Percentiles rank a stretch among this genome's conserved stretches.
These are phyloP conservation scores for Eleusine indica DNA, from an alignment of 176 grass and related monocot genomes.

Conservation along the genomic window DNA sequence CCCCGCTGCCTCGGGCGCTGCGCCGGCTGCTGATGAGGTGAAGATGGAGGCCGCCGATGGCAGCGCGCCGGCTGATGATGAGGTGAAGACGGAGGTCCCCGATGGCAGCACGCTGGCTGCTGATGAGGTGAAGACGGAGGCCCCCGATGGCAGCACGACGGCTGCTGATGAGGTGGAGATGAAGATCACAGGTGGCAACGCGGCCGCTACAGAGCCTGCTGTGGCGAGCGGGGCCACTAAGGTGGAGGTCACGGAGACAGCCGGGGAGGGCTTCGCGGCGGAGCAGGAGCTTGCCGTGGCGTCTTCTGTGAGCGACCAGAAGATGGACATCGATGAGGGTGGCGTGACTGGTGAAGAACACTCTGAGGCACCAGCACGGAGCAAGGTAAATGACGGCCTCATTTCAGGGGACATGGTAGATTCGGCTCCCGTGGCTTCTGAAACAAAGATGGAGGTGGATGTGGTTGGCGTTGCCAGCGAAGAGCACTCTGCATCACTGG, in stretches of 20 bases:
- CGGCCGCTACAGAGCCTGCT: neutral
- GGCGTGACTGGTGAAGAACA: neutral
- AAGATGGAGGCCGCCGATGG: neutral
- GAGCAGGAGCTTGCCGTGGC: neutral
- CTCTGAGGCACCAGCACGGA: neutral
- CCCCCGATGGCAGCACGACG: neutral
- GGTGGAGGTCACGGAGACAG: neutral
- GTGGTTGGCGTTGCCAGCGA: neutral
- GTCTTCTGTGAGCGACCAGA: neutral
- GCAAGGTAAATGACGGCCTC: neutral
- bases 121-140: neutral
- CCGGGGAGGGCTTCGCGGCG: neutral
- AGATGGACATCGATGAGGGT: neutral
- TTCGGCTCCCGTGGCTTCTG: neutral
- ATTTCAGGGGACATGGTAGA: neutral
- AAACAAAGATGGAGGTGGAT: constrained; percentile 26
- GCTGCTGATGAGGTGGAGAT: neutral
- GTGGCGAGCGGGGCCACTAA: neutral
- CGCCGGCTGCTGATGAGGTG: neutral
- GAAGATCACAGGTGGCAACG: neutral
- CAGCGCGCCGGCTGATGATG: neutral
- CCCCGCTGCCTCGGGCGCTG: neutral
- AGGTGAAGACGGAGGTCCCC: neutral
- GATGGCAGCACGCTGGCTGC: neutral
- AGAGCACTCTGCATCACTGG: neutral